These are phyloP conservation scores for Flaveria bidentis DNA, from an alignment of 129 eudicot species.

Conservation along the genomic window DNA sequence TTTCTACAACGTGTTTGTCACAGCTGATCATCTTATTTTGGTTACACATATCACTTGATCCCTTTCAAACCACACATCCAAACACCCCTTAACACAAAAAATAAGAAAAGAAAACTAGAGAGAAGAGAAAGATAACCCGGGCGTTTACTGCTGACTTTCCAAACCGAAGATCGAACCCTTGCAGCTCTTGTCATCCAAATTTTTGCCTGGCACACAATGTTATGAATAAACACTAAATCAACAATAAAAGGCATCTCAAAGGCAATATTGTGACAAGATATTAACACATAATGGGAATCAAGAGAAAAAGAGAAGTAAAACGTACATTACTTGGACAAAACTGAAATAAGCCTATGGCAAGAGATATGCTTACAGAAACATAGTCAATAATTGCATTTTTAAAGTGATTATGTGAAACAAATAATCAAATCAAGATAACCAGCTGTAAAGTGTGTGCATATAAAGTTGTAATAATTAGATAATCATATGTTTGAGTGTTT, in stretches of 20 bases:
- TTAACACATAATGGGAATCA: slow-evolving; percentile 8
- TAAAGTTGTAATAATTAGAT: neutral
- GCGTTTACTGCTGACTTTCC: slow-evolving; percentile 82
- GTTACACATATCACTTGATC: neutral
- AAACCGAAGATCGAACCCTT: slow-evolving; percentile 75
- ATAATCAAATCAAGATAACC: neutral
- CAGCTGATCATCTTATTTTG: neutral
- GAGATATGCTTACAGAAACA: neutral
- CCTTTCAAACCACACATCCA: neutral
- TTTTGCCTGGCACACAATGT: slow-evolving; percentile 48
- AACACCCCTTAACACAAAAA: neutral
- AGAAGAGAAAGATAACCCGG: slow-evolving; percentile 51
- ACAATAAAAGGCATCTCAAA: neutral
- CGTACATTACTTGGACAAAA: neutral
- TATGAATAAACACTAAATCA: slow-evolving; percentile 4
- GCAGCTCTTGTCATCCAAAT: slow-evolving; percentile 88
- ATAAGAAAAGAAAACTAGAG: neutral
- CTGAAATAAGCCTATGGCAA: neutral
- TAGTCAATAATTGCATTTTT: neutral
- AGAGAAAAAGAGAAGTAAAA: neutral
- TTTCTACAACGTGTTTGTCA: neutral
- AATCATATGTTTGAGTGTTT: neutral
- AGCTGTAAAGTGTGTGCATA: neutral
- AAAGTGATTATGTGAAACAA: neutral
- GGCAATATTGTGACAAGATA: slow-evolving; percentile 1